phyloP scores from a whole-genome alignment of 2,329 filamentous ascomycete species.

The Aureobasidium sp. region DNA sequence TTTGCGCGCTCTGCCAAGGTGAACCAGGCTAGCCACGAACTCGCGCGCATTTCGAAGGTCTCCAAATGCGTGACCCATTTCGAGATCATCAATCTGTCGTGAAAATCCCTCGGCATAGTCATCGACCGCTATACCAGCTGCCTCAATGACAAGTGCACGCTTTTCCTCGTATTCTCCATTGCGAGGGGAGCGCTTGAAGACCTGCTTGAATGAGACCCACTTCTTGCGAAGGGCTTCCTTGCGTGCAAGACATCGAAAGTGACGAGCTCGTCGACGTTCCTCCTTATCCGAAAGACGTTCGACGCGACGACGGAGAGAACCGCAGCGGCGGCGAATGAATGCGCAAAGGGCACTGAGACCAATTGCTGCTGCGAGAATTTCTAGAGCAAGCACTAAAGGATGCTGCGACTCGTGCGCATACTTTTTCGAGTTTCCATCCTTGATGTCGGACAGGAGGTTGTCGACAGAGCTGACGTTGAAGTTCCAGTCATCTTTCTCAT shows the following conservation, averaged over 20 bases:
- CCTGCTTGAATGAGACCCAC: slow-evolving; percentile 35
- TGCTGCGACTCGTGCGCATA: slow-evolving; percentile 17
- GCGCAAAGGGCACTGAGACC: slow-evolving; percentile 40
- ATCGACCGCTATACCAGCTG: slow-evolving; percentile 26
- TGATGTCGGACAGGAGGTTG: background rate
- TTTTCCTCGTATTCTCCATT: slow-evolving; percentile 47
- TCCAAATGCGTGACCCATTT: slow-evolving; percentile 44
- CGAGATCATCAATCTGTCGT: slow-evolving; percentile 30
- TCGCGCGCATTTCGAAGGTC: slow-evolving; percentile 47
- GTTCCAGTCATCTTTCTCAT: background rate
- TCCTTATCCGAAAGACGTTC: slow-evolving; percentile 49
- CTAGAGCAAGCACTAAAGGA: slow-evolving; percentile 34
- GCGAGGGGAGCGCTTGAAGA: slow-evolving; percentile 27
- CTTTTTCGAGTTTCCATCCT: background rate
- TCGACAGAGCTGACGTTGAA: slow-evolving; percentile 7
- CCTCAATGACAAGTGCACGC: slow-evolving; percentile 39
- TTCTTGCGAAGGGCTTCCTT: slow-evolving; percentile 45
- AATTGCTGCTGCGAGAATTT: slow-evolving; percentile 38
- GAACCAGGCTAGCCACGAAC: slow-evolving; percentile 37
- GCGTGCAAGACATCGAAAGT: slow-evolving; percentile 49
- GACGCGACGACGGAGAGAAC: slow-evolving; percentile 43
- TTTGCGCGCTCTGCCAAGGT: slow-evolving; percentile 22
- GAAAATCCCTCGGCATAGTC: slow-evolving; percentile 38
- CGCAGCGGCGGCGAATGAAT: slow-evolving; percentile 42
- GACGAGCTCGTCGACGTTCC: slow-evolving; percentile 45